Evolutionary conservation across 164 flowering plant species (phyloP), one percentile per base, ranked within the genome.

Genomic region (Stephania yunnanensis): DNA sequence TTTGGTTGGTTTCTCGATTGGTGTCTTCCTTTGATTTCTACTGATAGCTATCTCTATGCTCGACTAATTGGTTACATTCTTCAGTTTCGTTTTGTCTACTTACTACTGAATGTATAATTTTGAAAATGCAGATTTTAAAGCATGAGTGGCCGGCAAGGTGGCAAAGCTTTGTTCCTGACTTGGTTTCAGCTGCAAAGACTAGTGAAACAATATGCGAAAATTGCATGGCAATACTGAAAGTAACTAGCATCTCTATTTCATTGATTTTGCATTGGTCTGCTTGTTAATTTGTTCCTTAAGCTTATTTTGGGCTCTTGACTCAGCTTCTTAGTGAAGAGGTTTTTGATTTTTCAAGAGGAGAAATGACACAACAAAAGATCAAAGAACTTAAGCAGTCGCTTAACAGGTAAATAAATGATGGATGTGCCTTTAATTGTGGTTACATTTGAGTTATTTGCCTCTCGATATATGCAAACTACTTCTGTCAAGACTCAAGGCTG

Each of bases 101-200:
- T n/a, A 64, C 12, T 50, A 6, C 9, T 19, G 20, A n/a, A 17
- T 75, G 6, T 68, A 13, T 46, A 13, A 50, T 22, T 83, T 61
- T 78, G 36, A 50, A 46, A 78, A 29, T 80, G 30, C 88, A 95
- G 99, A 89, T 95, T 72, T 80, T 95, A 83, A 95, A 95, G 86
- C 99, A 95, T 83, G 99, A 95, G 78, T 95, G 99, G 99, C 99
- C 99, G 45, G 90, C 89, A 50, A 86, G 92, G 83, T 95, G 99
- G 99, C 85, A 79, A 50, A 91, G 94, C 78, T 95, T 95, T 78
- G 87, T 95, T 80, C 98, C 99, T 42, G 99, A 95, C 84, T 91
- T 95, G 65, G 94, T 95, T 83, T 82, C 94, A 45, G 99, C 99
- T 25, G 99, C 99, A 70, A 95, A 89, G 83, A 90, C 97, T 58